phyloP scores from a whole-genome alignment of 441 rosid species.

The Euphorbia celastroides region DNA sequence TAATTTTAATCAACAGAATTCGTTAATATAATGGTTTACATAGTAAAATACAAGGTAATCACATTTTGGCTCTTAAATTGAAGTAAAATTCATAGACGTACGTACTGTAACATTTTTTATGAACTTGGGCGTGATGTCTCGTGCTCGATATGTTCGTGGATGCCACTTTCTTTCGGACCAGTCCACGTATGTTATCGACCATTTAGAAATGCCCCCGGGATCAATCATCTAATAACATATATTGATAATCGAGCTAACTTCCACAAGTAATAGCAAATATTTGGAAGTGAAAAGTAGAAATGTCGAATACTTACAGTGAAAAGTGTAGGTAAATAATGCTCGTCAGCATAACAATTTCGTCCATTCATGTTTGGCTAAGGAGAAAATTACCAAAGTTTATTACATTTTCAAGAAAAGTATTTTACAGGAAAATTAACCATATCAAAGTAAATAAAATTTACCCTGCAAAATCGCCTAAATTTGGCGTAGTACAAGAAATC shows the following conservation, averaged over 20 bases:
- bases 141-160: constrained; percentile 64
- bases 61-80: no score
- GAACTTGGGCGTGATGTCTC: constrained; percentile 52
- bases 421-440: no score
- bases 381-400: no score
- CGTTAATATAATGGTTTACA: no score
- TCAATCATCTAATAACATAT: constrained; percentile 80
- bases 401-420: no score
- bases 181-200: constrained; percentile 88
- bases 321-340: constrained; percentile 88
- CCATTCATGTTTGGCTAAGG: constrained; percentile 93
- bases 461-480: constrained; percentile 83
- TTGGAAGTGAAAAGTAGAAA: background rate
- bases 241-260: no score
- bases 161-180: constrained; percentile 99
- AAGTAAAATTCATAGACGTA: background rate
- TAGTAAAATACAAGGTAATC: no score
- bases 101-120: constrained; percentile 68
- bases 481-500: constrained; percentile 78
- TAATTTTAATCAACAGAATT: constrained; percentile 15
- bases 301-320: constrained; percentile 49
- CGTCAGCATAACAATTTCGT: constrained; percentile 89
- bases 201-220: constrained; percentile 76
- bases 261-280: background rate
- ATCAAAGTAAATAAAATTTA: constrained; percentile 26